Evolutionary conservation across 805 yeast genomes (phyloP).

Genomic region (Pichia thaimueangensis): DNA sequence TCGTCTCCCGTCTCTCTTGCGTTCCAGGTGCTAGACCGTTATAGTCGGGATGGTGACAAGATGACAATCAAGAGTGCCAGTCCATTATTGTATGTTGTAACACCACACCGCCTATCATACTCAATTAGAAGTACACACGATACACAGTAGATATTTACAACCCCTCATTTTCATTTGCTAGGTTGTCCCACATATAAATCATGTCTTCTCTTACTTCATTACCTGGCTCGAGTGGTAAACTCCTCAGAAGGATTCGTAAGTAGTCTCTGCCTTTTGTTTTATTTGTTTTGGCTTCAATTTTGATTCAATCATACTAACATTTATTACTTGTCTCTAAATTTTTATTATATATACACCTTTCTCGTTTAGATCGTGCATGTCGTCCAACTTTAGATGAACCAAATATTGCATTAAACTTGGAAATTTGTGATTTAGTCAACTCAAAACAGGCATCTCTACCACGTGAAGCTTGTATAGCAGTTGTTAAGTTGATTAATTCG

Average conservation of each 20-base stretch:
- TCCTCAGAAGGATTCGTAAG: slow-evolving; percentile 33
- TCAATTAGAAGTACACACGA: no score
- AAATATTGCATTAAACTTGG: slow-evolving; percentile 79
- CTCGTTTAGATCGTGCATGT: slow-evolving; percentile 58
- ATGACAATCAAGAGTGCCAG: no score
- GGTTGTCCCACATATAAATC: no score
- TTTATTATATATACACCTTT: neutral
- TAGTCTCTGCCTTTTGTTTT: slow-evolving; percentile 2
- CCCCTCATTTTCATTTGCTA: no score
- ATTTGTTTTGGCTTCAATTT: neutral
- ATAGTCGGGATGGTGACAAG: no score
- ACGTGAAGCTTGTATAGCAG: slow-evolving; percentile 83
- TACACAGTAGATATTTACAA: no score
- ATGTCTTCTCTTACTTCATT: slow-evolving; percentile 29
- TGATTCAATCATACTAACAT: slow-evolving; percentile 10
- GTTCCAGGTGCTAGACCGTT: slow-evolving; percentile 27
- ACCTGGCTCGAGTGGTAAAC: slow-evolving; percentile 33
- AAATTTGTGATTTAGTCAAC: slow-evolving; percentile 89
- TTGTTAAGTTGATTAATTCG: slow-evolving; percentile 75
- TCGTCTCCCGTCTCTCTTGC: slow-evolving; percentile 27
- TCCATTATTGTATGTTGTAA: no score
- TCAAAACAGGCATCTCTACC: slow-evolving; percentile 89
- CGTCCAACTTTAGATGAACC: slow-evolving; percentile 80
- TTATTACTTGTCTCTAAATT: neutral
- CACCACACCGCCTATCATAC: no score